Percentiles rank a stretch among this genome's conserved stretches.
Conservation (phyloP, 176 grass and related monocot genomes). For the Phoenix dactylifera region DNA sequence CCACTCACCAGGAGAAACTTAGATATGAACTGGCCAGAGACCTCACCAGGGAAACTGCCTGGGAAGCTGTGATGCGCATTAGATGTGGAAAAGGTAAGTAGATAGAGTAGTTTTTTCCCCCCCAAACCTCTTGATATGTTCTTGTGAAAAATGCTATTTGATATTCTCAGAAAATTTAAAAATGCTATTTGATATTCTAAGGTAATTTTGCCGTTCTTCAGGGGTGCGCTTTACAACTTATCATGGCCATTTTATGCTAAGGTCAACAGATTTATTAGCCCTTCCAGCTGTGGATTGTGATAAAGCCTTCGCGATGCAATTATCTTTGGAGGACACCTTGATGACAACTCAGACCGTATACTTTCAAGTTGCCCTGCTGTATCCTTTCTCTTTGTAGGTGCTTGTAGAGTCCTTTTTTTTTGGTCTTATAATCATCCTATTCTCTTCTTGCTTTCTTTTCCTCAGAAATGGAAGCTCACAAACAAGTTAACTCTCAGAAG, state of each 20-base stretch:
- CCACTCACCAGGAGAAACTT: slow-evolving; percentile 68
- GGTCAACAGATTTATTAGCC: slow-evolving; percentile 89
- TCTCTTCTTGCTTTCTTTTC: too few relatives aligned
- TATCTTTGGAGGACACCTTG: slow-evolving; percentile 74
- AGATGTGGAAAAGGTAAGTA: slow-evolving; percentile 93
- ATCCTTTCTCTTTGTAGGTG: slow-evolving; percentile 41
- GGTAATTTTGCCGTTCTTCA: slow-evolving; percentile 27
- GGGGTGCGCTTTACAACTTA: slow-evolving; percentile 86
- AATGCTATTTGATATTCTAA: slow-evolving; percentile 10
- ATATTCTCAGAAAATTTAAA: slow-evolving; percentile 13
- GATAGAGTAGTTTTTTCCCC: background rate
- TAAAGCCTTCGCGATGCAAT: slow-evolving; percentile 94
- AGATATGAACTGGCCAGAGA: slow-evolving; percentile 70
- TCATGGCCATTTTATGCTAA: slow-evolving; percentile 97
- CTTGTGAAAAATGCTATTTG: background rate
- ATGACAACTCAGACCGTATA: slow-evolving; percentile 87
- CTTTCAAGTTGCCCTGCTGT: slow-evolving; percentile 92
- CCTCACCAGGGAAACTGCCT: slow-evolving; percentile 87
- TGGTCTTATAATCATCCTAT: too few relatives aligned
- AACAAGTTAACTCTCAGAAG: too few relatives aligned
- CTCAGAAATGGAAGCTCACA: too few relatives aligned
- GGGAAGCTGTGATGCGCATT: slow-evolving; percentile 98
- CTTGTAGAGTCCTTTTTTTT: background rate
- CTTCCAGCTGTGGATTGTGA: slow-evolving; percentile 97
- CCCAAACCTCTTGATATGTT: background rate